Base-by-base conservation (phyloP, 345 rosid genomes). In the Trapa bicornis region DNA sequence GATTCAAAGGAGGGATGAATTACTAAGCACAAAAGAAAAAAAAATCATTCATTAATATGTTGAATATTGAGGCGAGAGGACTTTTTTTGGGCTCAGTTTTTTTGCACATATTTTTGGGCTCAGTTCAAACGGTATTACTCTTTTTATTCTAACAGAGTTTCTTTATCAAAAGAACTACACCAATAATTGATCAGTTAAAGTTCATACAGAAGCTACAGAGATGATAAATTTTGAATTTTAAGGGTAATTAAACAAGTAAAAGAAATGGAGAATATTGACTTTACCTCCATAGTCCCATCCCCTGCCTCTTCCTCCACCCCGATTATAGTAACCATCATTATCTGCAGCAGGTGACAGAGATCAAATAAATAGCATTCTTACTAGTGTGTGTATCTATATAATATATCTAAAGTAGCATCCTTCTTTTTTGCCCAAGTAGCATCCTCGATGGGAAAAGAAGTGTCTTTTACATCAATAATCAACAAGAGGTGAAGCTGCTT, bases 231-330 rank as follows among this genome's bases (percentile, higher is more conserved):
- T 54, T 5, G 35, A 54, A 54, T n/a, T 61, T 47, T 60, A 48
- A 10, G 9, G 58, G 38, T 47, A 37, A 63, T 48, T 38, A 39
- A 35, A 42, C 47, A 63, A 29, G 10, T 37, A 22, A 32, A 64
- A 39, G 33, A 62, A 37, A 33, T 33, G 37, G 17, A 54, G 58
- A 45, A 45, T 47, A 53, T 6, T 45, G 72, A 65, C 81, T 22
- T 77, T 73, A 81, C 86, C 83, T 37, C 71, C 77, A 70, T 84
- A 78, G 56, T 78, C 79, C 83, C 83, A 73, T 32, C 79, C 74
- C 71, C 88, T 80, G 75, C 88, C 82, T 67, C 83, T 67, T 47
- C 80, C 82, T 33, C 29, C 29, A 37, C 80, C 83, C 61, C 73
- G 70, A 16, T 70, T 70, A 50, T 72, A 65, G 57, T 73, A 65